Evolutionary conservation across 2,329 filamentous ascomycete genomes (phyloP).

Genomic region (Davidsoniella virescens): DNA sequence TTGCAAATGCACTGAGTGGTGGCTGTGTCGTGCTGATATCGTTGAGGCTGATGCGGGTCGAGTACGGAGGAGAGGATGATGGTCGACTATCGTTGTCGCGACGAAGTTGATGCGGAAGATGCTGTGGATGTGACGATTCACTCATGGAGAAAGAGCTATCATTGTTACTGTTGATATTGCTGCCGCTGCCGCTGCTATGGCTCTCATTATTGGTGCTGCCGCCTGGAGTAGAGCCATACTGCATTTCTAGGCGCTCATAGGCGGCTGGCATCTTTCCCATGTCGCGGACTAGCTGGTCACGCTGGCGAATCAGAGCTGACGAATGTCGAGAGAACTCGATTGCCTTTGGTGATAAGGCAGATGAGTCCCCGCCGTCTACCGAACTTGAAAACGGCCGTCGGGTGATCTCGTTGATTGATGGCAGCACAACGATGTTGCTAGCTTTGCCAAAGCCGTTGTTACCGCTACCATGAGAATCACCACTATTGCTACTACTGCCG

Average conservation of each 20-base stretch:
- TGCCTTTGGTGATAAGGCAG: not conserved
- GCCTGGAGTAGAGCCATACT: not conserved
- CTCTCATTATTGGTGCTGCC: not conserved
- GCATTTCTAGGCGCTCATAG: slow-evolving; percentile 1
- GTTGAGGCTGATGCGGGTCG: slow-evolving; percentile 2
- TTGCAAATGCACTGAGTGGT: slow-evolving; percentile 8
- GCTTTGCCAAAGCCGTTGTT: not conserved
- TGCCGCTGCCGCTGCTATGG: not conserved
- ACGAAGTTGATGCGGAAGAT: not conserved
- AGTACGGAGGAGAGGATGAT: not conserved
- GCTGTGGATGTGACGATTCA: not conserved
- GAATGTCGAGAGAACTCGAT: not conserved
- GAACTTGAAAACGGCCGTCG: not conserved
- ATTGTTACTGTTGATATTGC: not conserved
- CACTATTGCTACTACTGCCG: not conserved
- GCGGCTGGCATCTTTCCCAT: not conserved
- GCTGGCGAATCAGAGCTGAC: not conserved
- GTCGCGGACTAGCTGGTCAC: not conserved
- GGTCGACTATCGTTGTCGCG: not conserved
- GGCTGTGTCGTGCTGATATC: slow-evolving; percentile 1
- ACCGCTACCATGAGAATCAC: not conserved
- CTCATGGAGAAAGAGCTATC: not conserved
- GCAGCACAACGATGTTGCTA: not conserved
- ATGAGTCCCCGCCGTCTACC: not conserved
- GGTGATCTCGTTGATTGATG: slow-evolving; percentile 2